phyloP scores from a whole-genome alignment of 305 asterid species.

The Fraxinus baroniana region DNA sequence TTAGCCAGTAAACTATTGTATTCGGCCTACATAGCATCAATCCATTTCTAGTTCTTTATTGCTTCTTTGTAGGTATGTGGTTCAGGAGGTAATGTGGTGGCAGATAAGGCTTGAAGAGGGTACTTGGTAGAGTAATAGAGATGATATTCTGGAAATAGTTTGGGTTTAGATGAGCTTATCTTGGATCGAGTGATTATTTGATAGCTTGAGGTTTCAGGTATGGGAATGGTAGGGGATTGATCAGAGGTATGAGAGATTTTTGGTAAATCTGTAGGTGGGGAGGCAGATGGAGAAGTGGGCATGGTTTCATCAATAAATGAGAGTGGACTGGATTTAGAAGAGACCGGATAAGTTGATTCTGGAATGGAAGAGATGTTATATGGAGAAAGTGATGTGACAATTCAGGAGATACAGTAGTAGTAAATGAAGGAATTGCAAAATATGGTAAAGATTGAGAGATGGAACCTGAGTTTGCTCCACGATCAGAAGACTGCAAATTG shows the following conservation, averaged over 20 bases:
- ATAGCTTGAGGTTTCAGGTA: not conserved
- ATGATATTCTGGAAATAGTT: not conserved
- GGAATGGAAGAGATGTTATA: not conserved
- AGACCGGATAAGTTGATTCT: not conserved
- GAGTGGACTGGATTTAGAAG: not conserved
- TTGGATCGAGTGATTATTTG: not conserved
- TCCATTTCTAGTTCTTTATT: not conserved
- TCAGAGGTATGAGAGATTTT: too few relatives aligned
- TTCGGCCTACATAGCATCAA: too few relatives aligned
- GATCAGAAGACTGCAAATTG: not conserved
- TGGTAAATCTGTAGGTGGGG: too few relatives aligned
- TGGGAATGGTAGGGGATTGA: too few relatives aligned
- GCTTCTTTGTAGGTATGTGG: not conserved
- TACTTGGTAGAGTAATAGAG: not conserved
- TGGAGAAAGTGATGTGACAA: too few relatives aligned
- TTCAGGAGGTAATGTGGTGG: not conserved
- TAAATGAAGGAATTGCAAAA: not conserved
- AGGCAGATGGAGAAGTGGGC: too few relatives aligned
- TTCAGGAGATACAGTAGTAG: too few relatives aligned
- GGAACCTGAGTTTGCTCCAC: not conserved
- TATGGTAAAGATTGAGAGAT: not conserved
- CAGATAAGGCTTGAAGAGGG: not conserved
- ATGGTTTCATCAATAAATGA: too few relatives aligned
- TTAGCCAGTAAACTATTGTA: not conserved
- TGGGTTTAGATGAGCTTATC: not conserved